Evolutionary conservation across 805 yeast species (phyloP), one percentile per base, ranked within the genome.

Genomic region (Debaryomyces prosopidis): DNA sequence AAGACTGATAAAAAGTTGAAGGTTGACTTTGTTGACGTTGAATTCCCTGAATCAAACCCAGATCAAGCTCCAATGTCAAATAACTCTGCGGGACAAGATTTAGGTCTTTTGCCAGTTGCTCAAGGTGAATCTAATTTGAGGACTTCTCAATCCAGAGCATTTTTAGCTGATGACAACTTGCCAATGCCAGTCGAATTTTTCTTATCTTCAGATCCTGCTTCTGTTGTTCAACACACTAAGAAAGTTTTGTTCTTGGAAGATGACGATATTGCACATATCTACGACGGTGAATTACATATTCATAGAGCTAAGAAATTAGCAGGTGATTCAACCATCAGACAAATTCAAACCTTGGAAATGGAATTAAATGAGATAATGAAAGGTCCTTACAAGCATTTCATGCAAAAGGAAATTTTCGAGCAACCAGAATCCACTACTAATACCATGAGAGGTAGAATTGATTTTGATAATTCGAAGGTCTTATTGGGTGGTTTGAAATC

Each of bases 361-460:
- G 97, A 94, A 75, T 81, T 94, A 65, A 94, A 95, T 50, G 95
- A 94, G 74, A 92, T 94, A 65, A 94, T 94, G 98, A 92, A 90
- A 76, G 99, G 99, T 60, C 87, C 88, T 51, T 92, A 87, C 75
- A 84, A 81, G 57, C 99, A 94, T 73, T 94, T 92, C 70, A 94
- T 94, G 99, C 95, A 90, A 73, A 94, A 94, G 79, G 99, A 94
- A 75, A 94, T 94, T 57, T 89, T 87, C 63, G 99, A 94, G 72
- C 99, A 94, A 74, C 99, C 99, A 32, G 99, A 94, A 63, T 91
- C 98, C 3, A 87, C 97, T 42, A 87, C 91, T 67, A 94, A 94
- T 76, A 94, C 99, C 42, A 94, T 94, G 99, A 87, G 99, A 77
- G 99, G 99, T 63, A 89, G 99, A 77, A 78, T 94, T 50, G 98